Conservation (phyloP, 257 asterid species). For the Echites panduratus region DNA sequence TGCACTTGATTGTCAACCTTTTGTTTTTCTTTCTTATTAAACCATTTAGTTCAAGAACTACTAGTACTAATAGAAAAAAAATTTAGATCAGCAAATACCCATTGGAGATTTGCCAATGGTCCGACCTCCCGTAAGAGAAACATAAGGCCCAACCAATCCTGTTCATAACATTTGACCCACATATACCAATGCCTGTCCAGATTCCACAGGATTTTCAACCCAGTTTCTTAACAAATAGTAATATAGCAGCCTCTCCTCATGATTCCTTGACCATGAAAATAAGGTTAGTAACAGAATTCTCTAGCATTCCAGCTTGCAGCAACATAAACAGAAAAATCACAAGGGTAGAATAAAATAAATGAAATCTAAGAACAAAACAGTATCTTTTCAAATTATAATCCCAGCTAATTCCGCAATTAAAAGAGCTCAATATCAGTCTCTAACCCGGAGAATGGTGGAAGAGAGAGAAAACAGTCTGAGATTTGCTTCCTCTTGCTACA, state of each 20-base stretch:
- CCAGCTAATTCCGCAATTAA: conserved; percentile 23
- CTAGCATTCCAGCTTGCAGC: background rate
- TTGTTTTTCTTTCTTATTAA: too few relatives aligned
- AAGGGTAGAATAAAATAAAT: background rate
- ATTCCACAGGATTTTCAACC: too few relatives aligned
- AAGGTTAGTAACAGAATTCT: background rate
- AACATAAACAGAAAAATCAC: background rate
- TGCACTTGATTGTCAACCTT: too few relatives aligned
- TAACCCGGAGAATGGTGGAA: background rate
- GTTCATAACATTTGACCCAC: too few relatives aligned
- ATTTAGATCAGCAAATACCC: too few relatives aligned
- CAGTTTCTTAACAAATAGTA: too few relatives aligned
- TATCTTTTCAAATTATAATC: conserved; percentile 22
- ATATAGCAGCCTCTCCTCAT: background rate
- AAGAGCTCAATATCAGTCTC: conserved; percentile 21
- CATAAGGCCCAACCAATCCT: too few relatives aligned
- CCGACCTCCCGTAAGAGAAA: too few relatives aligned
- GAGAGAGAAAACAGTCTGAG: conserved; percentile 15
- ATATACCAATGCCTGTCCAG: too few relatives aligned
- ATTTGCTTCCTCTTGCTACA: conserved; percentile 43
- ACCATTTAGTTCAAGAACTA: too few relatives aligned
- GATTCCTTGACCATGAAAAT: background rate
- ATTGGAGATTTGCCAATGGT: too few relatives aligned
- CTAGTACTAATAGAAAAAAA: too few relatives aligned
- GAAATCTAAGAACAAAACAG: conserved; percentile 37